These are phyloP conservation scores for Fusarium ramigenum DNA, from an alignment of 2,329 filamentous ascomycete genomes.

Conservation along the genomic window DNA sequence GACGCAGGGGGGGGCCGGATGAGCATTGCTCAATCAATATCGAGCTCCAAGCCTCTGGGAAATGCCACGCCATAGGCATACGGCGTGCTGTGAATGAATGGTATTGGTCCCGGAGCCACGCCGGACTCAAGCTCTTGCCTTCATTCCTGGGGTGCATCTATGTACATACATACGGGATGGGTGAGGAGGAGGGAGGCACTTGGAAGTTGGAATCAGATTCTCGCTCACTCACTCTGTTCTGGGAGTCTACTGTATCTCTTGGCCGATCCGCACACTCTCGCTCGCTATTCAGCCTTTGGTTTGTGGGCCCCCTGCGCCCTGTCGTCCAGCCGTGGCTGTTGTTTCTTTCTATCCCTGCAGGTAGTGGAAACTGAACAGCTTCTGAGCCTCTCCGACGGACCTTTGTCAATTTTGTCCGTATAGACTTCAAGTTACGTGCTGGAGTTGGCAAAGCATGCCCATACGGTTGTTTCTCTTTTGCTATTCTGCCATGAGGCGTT, in stretches of 20 bases:
- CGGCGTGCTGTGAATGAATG: not conserved
- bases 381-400: not conserved
- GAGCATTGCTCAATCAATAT: conserved; percentile 1
- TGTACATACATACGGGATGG: not conserved
- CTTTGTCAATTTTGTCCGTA: conserved; percentile 1
- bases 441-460: conserved; percentile 12
- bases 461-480: not conserved
- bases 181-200: conserved; percentile 13
- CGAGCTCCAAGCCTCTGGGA: conserved; percentile 20
- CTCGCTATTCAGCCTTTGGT: conserved; percentile 4
- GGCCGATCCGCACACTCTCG: conserved; percentile 21
- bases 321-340: conserved; percentile 19
- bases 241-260: not conserved
- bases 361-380: conserved; percentile 22
- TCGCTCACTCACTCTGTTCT: not conserved
- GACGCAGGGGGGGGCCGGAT: conserved; percentile 24
- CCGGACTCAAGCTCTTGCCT: conserved; percentile 22
- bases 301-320: conserved; percentile 8
- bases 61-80: conserved; percentile 21
- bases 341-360: conserved; percentile 27
- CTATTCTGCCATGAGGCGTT: not conserved
- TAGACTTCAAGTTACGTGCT: not conserved
- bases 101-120: conserved; percentile 19
- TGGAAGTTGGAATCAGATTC: conserved; percentile 15
- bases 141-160: conserved; percentile 32